Evolutionary conservation across 176 grass and related monocot species (phyloP).

Genomic region (Oryza rufipogon): DNA sequence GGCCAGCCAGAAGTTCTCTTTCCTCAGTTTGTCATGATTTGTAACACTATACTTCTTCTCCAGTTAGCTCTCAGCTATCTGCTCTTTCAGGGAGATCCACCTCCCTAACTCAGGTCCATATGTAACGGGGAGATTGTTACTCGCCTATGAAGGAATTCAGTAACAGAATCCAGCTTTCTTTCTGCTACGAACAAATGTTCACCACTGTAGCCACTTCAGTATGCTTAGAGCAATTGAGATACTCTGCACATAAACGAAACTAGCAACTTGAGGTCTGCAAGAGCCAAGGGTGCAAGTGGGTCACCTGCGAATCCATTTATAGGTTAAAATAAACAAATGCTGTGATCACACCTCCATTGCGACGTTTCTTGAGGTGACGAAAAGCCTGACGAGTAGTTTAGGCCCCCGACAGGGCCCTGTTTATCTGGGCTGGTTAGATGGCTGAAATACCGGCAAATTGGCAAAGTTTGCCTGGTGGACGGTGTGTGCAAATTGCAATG

Average conservation of each 20-base stretch:
- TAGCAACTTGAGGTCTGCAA: too few relatives aligned
- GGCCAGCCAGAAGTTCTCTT: too few relatives aligned
- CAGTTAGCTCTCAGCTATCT: too few relatives aligned
- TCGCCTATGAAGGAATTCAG: slow-evolving; percentile 70
- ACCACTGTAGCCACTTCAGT: background rate
- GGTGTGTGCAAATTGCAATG: background rate
- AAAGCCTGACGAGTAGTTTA: background rate
- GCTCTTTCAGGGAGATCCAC: too few relatives aligned
- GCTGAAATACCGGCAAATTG: background rate
- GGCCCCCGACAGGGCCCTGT: background rate
- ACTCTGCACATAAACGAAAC: background rate
- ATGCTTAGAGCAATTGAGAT: background rate
- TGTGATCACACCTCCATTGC: background rate
- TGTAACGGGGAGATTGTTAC: slow-evolving; percentile 67
- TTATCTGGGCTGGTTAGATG: background rate
- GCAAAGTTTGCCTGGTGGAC: slow-evolving; percentile 2
- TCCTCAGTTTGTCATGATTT: too few relatives aligned
- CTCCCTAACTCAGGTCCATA: too few relatives aligned
- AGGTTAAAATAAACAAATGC: too few relatives aligned
- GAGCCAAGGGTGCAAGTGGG: too few relatives aligned
- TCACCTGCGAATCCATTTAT: too few relatives aligned
- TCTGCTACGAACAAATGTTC: slow-evolving; percentile 54
- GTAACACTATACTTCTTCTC: too few relatives aligned
- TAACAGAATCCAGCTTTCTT: slow-evolving; percentile 37
- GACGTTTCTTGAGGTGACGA: background rate